Conservation (phyloP, 1,139 yeast species). For the Taphrina wiesneri region DNA sequence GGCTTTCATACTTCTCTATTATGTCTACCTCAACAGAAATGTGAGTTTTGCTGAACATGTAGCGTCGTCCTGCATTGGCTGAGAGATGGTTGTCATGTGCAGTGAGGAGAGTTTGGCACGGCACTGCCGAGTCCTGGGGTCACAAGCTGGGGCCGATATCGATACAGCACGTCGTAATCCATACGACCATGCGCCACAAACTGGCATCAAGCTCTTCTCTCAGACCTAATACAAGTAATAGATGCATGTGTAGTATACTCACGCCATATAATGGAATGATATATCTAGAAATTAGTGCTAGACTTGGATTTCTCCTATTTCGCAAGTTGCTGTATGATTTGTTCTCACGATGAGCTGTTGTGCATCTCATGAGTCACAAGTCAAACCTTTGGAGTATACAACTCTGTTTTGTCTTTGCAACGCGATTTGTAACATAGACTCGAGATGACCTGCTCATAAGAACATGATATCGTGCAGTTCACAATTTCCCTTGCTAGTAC, state of each 20-base stretch:
- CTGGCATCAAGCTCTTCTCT: too few relatives aligned
- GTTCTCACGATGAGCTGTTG: too few relatives aligned
- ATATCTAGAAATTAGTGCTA: too few relatives aligned
- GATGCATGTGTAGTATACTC: not conserved
- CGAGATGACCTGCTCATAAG: too few relatives aligned
- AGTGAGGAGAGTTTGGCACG: not conserved
- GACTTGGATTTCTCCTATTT: too few relatives aligned
- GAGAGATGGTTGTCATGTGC: not conserved
- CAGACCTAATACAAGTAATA: not conserved
- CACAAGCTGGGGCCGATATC: constrained; percentile 8
- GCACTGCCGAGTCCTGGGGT: not conserved
- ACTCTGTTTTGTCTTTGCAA: not conserved
- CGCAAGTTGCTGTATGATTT: too few relatives aligned
- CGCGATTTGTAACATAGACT: not conserved
- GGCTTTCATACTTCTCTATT: constrained; percentile 23
- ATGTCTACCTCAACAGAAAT: not conserved
- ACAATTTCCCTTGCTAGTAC: too few relatives aligned
- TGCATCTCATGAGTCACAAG: too few relatives aligned
- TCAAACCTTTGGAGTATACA: too few relatives aligned
- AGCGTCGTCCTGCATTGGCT: not conserved
- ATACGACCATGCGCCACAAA: not conserved
- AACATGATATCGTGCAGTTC: too few relatives aligned
- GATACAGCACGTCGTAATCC: not conserved
- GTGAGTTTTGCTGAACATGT: too few relatives aligned
- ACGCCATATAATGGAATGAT: too few relatives aligned